Evolutionary conservation across 2,329 filamentous ascomycete species (phyloP), one percentile per base, ranked within the genome.

Genomic region (Xylaria sp.): DNA sequence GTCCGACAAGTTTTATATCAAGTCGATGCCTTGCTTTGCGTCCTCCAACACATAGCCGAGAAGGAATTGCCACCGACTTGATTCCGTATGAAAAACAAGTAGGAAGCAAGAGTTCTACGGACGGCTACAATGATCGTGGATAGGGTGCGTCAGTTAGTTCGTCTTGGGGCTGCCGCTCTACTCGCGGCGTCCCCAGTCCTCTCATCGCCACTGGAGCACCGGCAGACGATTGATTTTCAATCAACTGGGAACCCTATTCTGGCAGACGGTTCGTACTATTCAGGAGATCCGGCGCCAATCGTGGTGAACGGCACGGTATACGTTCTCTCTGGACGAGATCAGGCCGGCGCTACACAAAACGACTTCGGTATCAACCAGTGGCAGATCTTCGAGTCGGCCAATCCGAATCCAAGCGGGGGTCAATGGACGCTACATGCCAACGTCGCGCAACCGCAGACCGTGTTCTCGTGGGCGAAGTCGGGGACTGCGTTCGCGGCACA

Each of bases 201-300:
- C 22, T 38, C 62, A 17, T 60, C 62, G 15, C 56, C 55, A 25
- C 17, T 65, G 13, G 62, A 65, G 49, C 55, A 45, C 22, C 61
- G 65, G 25, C 65, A 64, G 55, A 60, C 49, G 36, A 56, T 59
- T 36, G 69, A 61, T 29, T 74, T 78, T 60, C 58, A 65, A 29
- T 79, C 77, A 20, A 69, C 71, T 11, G 79, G 79, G 25, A 80
- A 80, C 64, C 78, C 79, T 1, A 80, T 80, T 38, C 71, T 80
- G 3, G 73, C 73, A n/a, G 77, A 79, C 69, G 78, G 78, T 20
- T 76, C 75, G 5, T 67, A 79, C 55, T 81, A 79, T 65, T 79
- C 79, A 4, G 79, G 77, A 10, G 79, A 81, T 36, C 79, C 79
- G 29, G 79, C 77, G 3, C 79, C 79, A 1, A 63, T 81, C n/a